Conservation (phyloP, 2,329 filamentous ascomycete genomes). For the Exophiala phaeomuriformis region DNA sequence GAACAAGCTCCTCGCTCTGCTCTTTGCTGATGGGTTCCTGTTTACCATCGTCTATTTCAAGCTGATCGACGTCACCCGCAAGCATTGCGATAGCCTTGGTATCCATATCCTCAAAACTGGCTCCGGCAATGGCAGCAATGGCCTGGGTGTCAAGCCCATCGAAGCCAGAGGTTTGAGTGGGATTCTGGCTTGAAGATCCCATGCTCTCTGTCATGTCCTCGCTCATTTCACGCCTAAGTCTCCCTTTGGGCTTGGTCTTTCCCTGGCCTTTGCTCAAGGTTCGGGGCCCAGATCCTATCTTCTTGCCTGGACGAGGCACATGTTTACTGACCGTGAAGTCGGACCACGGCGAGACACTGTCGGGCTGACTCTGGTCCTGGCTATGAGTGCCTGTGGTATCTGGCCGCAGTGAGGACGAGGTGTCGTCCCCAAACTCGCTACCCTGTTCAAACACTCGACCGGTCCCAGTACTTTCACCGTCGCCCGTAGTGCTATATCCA, state of each 20-base stretch:
- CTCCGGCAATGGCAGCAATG: constrained; percentile 26
- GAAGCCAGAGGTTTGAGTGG: constrained; percentile 23
- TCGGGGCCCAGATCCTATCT: constrained; percentile 2
- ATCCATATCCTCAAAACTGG: constrained; percentile 26
- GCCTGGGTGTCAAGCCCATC: constrained; percentile 25
- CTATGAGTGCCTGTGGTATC: constrained; percentile 37
- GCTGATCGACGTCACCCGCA: constrained; percentile 16
- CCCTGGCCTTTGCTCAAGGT: constrained; percentile 31
- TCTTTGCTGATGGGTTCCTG: constrained; percentile 30
- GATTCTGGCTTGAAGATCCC: constrained; percentile 30
- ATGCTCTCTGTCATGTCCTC: constrained; percentile 20
- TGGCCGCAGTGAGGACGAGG: constrained; percentile 27
- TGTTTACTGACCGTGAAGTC: constrained; percentile 73
- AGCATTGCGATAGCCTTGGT: constrained; percentile 26
- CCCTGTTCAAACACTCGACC: constrained; percentile 58
- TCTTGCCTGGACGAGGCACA: constrained; percentile 42
- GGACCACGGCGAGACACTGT: constrained; percentile 63
- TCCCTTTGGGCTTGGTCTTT: constrained; percentile 11
- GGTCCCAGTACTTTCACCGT: constrained; percentile 71
- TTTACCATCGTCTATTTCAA: constrained; percentile 15
- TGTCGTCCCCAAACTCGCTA: constrained; percentile 58
- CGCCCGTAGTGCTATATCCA: constrained; percentile 71
- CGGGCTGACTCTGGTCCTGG: constrained; percentile 30
- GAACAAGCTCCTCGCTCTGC: constrained; percentile 23
- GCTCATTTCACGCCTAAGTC: constrained; percentile 14